Evolutionary conservation across 73 alveolate genomes (phyloP).

Genomic region (Stentor roeselii): DNA sequence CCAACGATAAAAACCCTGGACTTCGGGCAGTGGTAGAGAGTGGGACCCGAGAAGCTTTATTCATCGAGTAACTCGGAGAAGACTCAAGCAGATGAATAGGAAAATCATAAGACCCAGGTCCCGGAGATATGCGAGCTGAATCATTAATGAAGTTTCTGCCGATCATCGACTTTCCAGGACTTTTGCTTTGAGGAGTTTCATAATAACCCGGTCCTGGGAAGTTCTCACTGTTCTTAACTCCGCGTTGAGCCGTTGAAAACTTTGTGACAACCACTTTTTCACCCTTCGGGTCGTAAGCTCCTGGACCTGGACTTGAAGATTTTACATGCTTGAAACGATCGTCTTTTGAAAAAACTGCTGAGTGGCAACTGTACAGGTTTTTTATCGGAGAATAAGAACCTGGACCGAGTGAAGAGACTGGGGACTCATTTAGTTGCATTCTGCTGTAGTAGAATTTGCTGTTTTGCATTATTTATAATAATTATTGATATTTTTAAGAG

Average conservation of each 20-base stretch:
- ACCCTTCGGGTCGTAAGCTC: not conserved
- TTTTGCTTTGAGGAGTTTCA: not conserved
- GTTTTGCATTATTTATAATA: too few relatives aligned
- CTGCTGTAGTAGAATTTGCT: not conserved
- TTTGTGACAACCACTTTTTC: not conserved
- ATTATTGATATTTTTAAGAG: not conserved
- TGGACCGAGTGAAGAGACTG: not conserved
- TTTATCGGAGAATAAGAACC: not conserved
- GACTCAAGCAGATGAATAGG: not conserved
- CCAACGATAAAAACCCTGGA: not conserved
- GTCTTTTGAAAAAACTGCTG: not conserved
- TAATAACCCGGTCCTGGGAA: not conserved
- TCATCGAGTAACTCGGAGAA: not conserved
- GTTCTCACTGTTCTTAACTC: not conserved
- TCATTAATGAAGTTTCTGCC: not conserved
- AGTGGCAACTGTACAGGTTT: not conserved
- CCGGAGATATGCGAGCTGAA: not conserved
- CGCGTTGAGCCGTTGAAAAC: not conserved
- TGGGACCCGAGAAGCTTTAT: not conserved
- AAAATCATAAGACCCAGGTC: not conserved
- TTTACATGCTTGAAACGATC: not conserved
- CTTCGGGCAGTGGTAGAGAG: not conserved
- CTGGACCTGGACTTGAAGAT: not conserved
- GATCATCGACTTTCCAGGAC: not conserved
- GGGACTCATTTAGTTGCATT: not conserved